These are phyloP conservation scores for Papiliotrema flavescens DNA, from an alignment of 1,284 basidiomycete species.

Conservation along the genomic window DNA sequence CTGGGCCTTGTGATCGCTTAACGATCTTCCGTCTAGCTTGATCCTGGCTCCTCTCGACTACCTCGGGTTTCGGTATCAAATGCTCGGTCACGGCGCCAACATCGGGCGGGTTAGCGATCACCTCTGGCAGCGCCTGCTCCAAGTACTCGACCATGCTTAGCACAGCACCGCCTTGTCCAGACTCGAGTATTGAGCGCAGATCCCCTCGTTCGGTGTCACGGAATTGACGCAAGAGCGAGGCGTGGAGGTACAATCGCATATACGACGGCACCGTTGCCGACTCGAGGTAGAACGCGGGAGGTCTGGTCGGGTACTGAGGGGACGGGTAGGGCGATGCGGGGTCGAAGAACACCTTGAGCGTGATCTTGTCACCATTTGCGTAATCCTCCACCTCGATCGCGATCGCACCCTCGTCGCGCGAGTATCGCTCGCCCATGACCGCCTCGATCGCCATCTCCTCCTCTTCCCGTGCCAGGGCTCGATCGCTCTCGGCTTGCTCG, in stretches of 20 bases:
- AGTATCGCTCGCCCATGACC: constrained; percentile 52
- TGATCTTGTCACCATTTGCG: constrained; percentile 53
- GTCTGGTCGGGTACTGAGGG: constrained; percentile 50
- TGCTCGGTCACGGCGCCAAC: constrained; percentile 62
- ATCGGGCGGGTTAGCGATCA: constrained; percentile 68
- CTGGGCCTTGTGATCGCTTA: constrained; percentile 6
- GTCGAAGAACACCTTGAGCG: constrained; percentile 65
- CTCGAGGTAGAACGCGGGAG: constrained; percentile 71
- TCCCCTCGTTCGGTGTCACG: constrained; percentile 52
- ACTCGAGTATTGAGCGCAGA: constrained; percentile 57
- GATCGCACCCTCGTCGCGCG: constrained; percentile 49
- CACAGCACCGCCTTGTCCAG: constrained; percentile 66
- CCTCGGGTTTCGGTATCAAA: constrained; percentile 54
- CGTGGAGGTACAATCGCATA: constrained; percentile 77
- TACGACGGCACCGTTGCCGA: constrained; percentile 73
- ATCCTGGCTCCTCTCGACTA: constrained; percentile 9
- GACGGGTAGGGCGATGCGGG: constrained; percentile 57
- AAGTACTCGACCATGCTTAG: constrained; percentile 71
- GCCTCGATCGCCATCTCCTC: constrained; percentile 63
- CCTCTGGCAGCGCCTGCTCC: constrained; percentile 63
- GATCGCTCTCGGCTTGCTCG: constrained; percentile 54
- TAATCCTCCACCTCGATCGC: constrained; percentile 62
- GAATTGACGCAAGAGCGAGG: constrained; percentile 58
- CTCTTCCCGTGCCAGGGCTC: constrained; percentile 62
- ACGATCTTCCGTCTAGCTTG: constrained; percentile 11